Percentiles rank a stretch among this genome's conserved stretches.
phyloP scores from a whole-genome alignment of 208 protist genomes.

The Histomonas meleagridis region DNA sequence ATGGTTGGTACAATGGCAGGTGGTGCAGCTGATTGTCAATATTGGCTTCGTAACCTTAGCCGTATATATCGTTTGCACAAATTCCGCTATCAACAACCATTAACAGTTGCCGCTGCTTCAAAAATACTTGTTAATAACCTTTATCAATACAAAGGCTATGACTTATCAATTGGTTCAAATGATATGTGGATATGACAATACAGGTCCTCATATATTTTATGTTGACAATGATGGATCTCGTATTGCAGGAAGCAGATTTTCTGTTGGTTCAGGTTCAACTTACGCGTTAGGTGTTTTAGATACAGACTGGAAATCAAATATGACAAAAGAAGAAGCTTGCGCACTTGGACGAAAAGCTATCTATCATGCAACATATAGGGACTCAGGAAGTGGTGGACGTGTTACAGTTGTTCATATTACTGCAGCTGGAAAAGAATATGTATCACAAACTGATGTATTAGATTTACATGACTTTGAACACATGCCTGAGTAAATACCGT shows the following conservation, averaged over 20 bases:
- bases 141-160: slow-evolving; percentile 88
- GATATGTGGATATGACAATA: slow-evolving; percentile 51
- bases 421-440: slow-evolving; percentile 14
- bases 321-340: slow-evolving; percentile 79
- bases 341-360: slow-evolving; percentile 91
- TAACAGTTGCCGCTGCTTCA: slow-evolving; percentile 83
- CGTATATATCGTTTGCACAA: background rate
- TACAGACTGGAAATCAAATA: slow-evolving; percentile 55
- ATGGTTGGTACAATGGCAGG: slow-evolving; percentile 98
- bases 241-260: slow-evolving; percentile 86
- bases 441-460: slow-evolving; percentile 33
- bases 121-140: slow-evolving; percentile 98
- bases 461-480: slow-evolving; percentile 23
- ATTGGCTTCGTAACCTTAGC: slow-evolving; percentile 88
- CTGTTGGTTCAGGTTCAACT: slow-evolving; percentile 93
- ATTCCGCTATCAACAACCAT: slow-evolving; percentile 39
- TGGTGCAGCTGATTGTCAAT: slow-evolving; percentile 97
- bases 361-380: slow-evolving; percentile 96
- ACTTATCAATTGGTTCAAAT: slow-evolving; percentile 78
- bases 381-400: slow-evolving; percentile 89
- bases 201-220: slow-evolving; percentile 88
- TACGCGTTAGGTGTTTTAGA: slow-evolving; percentile 98
- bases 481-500: background rate
- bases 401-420: slow-evolving; percentile 42
- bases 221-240: slow-evolving; percentile 94